Evolutionary conservation across 2,329 filamentous ascomycete species (phyloP).

Genomic region (Cladobotryum mycophilum): DNA sequence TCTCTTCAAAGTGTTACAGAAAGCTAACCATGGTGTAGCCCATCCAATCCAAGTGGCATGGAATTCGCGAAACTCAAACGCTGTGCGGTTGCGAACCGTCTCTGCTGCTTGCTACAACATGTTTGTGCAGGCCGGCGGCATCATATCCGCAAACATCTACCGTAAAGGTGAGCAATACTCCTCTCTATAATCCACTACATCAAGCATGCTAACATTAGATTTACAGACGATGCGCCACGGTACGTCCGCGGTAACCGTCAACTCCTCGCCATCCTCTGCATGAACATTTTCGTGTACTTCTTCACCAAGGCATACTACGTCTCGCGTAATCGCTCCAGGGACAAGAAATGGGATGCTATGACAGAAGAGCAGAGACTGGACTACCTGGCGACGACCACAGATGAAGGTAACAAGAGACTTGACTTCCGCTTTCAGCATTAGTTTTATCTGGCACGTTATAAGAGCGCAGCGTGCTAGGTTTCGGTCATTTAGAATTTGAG

Average conservation of each 20-base stretch:
- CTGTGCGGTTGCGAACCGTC: slow-evolving; percentile 56
- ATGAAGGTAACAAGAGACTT: slow-evolving; percentile 48
- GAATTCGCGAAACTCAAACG: slow-evolving; percentile 55
- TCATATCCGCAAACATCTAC: slow-evolving; percentile 37
- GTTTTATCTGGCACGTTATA: not conserved
- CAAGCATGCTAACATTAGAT: not conserved
- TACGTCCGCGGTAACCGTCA: slow-evolving; percentile 45
- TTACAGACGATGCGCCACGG: slow-evolving; percentile 44
- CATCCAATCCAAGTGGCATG: slow-evolving; percentile 46
- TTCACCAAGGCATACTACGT: slow-evolving; percentile 41
- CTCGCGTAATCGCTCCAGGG: slow-evolving; percentile 39
- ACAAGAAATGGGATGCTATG: slow-evolving; percentile 37
- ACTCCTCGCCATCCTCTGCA: slow-evolving; percentile 40
- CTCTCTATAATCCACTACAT: not conserved
- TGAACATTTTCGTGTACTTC: slow-evolving; percentile 41
- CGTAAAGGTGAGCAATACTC: slow-evolving; percentile 26
- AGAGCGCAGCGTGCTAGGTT: too few relatives aligned
- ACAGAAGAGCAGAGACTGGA: slow-evolving; percentile 39
- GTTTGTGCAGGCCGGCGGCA: slow-evolving; percentile 39
- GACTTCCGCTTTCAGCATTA: slow-evolving; percentile 49
- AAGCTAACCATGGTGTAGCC: slow-evolving; percentile 21
- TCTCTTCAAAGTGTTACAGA: not conserved
- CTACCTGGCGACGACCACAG: slow-evolving; percentile 43
- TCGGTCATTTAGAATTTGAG: too few relatives aligned
- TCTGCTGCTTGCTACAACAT: slow-evolving; percentile 57